A percentile compares a stretch with the other conserved stretches of the same genome.
phyloP scores from a whole-genome alignment of 2,329 filamentous ascomycete species.

The Westerdykella aurantiaca region DNA sequence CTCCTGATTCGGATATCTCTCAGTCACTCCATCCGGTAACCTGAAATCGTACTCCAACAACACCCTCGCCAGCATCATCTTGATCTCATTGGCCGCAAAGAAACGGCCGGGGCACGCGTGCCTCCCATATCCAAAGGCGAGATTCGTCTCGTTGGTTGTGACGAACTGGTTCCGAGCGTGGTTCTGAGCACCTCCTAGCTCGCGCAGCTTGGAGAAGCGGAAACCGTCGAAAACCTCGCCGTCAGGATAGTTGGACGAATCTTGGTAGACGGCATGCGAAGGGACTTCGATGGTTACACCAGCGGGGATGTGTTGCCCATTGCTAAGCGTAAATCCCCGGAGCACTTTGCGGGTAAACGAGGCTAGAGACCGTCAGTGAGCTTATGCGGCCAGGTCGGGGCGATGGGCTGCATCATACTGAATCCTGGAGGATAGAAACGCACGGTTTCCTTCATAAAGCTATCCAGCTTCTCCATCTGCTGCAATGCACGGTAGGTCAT shows the following conservation, averaged over 20 bases:
- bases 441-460: conserved; percentile 33
- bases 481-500: conserved; percentile 28
- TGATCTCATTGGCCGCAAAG: conserved; percentile 32
- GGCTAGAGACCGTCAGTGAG: conserved; percentile 12
- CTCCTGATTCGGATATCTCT: conserved; percentile 13
- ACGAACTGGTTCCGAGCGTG: conserved; percentile 30
- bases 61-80: conserved; percentile 26
- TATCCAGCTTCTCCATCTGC: conserved; percentile 33
- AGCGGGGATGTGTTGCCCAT: conserved; percentile 45
- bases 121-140: conserved; percentile 26
- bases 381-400: neutral
- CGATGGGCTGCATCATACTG: conserved; percentile 6
- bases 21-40: conserved; percentile 12
- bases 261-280: conserved; percentile 21
- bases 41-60: conserved; percentile 26
- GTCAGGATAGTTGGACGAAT: conserved; percentile 18
- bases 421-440: conserved; percentile 21
- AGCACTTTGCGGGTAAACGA: conserved; percentile 50
- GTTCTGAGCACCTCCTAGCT: conserved; percentile 14
- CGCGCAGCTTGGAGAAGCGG: conserved; percentile 26
- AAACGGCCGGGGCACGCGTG: conserved; percentile 32
- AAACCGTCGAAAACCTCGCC: conserved; percentile 27
- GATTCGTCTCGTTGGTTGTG: conserved; percentile 19
- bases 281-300: conserved; percentile 32
- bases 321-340: conserved; percentile 49